Percentiles rank a stretch among this genome's conserved stretches.
Evolutionary conservation across 495 filamentous ascomycete genomes (phyloP).

Genomic region (Sphaerosporella brunnea): DNA sequence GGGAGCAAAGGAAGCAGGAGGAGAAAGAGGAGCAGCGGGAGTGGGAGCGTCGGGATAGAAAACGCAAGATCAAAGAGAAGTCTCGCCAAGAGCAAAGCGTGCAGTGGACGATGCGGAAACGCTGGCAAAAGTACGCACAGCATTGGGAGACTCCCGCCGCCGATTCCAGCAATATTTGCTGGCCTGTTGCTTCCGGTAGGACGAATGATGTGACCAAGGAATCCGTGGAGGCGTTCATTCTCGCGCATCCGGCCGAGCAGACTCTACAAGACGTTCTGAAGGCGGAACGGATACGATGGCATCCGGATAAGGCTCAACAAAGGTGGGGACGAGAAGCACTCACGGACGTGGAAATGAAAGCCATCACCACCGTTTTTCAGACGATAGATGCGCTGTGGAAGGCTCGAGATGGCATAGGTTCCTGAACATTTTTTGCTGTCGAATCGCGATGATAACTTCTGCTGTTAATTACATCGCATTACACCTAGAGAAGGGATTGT

Average conservation of each 20-base stretch:
- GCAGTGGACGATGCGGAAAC: slow-evolving; percentile 34
- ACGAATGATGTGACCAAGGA: slow-evolving; percentile 42
- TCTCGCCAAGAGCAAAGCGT: slow-evolving; percentile 33
- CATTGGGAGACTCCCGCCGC: slow-evolving; percentile 42
- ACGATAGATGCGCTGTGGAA: slow-evolving; percentile 70
- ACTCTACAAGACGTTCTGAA: slow-evolving; percentile 47
- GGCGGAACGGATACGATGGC: slow-evolving; percentile 77
- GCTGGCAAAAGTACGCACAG: slow-evolving; percentile 47
- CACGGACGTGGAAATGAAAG: slow-evolving; percentile 50
- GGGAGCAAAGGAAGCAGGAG: slow-evolving; percentile 30
- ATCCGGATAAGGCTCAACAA: slow-evolving; percentile 97
- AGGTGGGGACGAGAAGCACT: slow-evolving; percentile 46
- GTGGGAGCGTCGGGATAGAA: slow-evolving; percentile 27
- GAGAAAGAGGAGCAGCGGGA: slow-evolving; percentile 30
- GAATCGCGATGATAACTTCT: too few relatives aligned
- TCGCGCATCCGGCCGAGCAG: slow-evolving; percentile 30
- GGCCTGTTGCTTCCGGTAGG: slow-evolving; percentile 56
- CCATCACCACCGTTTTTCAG: slow-evolving; percentile 83
- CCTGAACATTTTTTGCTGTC: too few relatives aligned
- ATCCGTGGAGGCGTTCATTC: slow-evolving; percentile 46
- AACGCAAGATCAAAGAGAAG: slow-evolving; percentile 31
- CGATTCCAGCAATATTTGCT: slow-evolving; percentile 38
- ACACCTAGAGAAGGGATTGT: too few relatives aligned
- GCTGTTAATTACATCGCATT: too few relatives aligned
- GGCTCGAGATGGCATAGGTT: too few relatives aligned